These are phyloP conservation scores for Moelleriella libera DNA, from an alignment of 2,329 filamentous ascomycete genomes.

Conservation along the genomic window DNA sequence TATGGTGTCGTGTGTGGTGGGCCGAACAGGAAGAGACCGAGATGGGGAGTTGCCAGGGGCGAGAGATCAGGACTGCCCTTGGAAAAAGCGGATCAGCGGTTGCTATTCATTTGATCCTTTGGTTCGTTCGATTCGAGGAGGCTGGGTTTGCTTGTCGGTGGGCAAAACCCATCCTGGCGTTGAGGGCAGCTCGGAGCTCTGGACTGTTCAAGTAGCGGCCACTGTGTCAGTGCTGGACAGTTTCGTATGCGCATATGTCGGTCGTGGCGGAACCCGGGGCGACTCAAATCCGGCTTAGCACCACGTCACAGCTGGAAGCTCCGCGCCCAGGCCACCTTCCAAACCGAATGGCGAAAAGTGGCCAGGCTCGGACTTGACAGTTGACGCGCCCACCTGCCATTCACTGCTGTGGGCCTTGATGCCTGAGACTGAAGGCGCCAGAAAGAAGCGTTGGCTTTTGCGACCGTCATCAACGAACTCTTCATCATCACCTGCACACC, in stretches of 20 bases:
- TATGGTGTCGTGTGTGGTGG: too few relatives aligned
- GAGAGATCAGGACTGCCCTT: too few relatives aligned
- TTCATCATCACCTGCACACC: conserved; percentile 13
- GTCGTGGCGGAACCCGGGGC: background rate
- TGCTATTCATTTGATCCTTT: background rate
- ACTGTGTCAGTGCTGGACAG: background rate
- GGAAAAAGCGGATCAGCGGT: too few relatives aligned
- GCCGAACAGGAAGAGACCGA: too few relatives aligned
- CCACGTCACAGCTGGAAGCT: background rate
- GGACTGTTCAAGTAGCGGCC: background rate
- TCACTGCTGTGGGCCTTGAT: conserved; percentile 7
- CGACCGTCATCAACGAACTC: conserved; percentile 5
- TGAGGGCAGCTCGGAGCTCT: background rate
- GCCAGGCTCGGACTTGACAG: background rate
- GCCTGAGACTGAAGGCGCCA: conserved; percentile 17
- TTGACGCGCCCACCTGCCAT: too few relatives aligned
- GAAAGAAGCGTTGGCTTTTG: background rate
- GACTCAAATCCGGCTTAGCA: background rate
- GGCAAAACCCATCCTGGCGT: background rate
- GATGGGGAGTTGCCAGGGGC: too few relatives aligned
- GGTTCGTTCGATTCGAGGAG: background rate
- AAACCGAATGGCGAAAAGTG: background rate
- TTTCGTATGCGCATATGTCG: too few relatives aligned
- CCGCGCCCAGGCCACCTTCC: background rate
- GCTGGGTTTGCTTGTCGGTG: background rate